phyloP scores from a whole-genome alignment of 768 basidiomycete genomes.

The Phanerochaete carnosa region DNA sequence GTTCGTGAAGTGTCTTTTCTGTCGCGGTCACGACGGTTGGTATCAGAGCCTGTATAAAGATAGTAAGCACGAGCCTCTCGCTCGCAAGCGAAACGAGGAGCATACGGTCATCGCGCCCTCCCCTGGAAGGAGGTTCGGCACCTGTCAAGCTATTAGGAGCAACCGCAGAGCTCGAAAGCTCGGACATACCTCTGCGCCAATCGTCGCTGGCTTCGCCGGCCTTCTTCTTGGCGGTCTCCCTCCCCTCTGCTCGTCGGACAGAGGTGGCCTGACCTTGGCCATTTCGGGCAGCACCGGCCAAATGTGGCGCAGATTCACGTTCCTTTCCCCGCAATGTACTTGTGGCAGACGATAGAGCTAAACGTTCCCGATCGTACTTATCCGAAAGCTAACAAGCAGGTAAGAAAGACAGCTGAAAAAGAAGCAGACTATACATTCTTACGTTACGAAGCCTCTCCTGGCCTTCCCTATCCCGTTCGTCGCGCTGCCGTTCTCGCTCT shows the following conservation, averaged over 20 bases:
- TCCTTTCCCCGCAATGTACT: constrained; percentile 58
- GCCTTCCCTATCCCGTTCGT: constrained; percentile 70
- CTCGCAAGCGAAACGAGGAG: neutral
- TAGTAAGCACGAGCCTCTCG: no score
- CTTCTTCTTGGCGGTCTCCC: constrained; percentile 64
- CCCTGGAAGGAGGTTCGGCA: constrained; percentile 43
- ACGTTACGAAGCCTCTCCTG: constrained; percentile 78
- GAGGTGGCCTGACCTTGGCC: constrained; percentile 31
- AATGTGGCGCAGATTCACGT: constrained; percentile 62
- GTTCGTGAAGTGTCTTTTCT: constrained; percentile 62
- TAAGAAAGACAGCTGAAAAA: constrained; percentile 1
- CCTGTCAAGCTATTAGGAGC: constrained; percentile 26
- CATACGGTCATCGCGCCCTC: constrained; percentile 63
- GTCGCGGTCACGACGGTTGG: constrained; percentile 47
- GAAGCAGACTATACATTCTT: constrained; percentile 26
- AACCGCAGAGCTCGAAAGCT: constrained; percentile 1
- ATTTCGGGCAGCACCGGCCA: constrained; percentile 41
- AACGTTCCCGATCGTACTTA: constrained; percentile 81
- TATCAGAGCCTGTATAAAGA: constrained; percentile 43
- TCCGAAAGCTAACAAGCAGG: constrained; percentile 64
- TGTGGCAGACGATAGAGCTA: constrained; percentile 45
- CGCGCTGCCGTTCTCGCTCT: constrained; percentile 49
- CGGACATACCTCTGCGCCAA: constrained; percentile 73
- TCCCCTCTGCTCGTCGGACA: constrained; percentile 53
- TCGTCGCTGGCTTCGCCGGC: constrained; percentile 75